A percentile compares a stretch with the other conserved stretches of the same genome.
Conservation (phyloP, 2,329 filamentous ascomycete genomes). For the Colletotrichum shisoi region DNA sequence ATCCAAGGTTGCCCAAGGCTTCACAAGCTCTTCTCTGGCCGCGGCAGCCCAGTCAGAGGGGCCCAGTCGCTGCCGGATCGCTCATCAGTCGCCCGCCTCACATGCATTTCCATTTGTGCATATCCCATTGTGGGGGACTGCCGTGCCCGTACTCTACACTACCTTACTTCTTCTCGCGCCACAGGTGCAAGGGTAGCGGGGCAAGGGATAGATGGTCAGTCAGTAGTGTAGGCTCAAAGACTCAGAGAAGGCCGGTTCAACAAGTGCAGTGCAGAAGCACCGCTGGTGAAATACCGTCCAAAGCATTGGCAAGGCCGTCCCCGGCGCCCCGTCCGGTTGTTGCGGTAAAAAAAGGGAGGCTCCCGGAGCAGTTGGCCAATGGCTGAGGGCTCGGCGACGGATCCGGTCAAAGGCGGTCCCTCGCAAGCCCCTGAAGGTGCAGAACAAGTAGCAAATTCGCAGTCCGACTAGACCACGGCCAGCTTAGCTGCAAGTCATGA, state of each 20-base stretch:
- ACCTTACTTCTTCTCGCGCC: constrained; percentile 1
- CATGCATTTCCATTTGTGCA: constrained; percentile 33
- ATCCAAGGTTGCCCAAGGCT: constrained; percentile 33
- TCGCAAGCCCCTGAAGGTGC: constrained; percentile 32
- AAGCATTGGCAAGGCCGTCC: constrained; percentile 16
- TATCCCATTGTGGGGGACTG: constrained; percentile 32
- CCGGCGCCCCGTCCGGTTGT: constrained; percentile 29
- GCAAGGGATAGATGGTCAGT: constrained; percentile 7
- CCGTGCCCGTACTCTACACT: background rate
- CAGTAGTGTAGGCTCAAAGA: no score
- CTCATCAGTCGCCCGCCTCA: constrained; percentile 30
- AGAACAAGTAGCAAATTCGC: constrained; percentile 15
- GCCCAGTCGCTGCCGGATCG: constrained; percentile 26
- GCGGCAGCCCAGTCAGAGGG: constrained; percentile 16
- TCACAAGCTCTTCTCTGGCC: constrained; percentile 24
- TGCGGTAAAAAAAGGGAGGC: constrained; percentile 31
- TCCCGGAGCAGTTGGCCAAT: constrained; percentile 20
- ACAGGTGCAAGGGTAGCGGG: constrained; percentile 21
- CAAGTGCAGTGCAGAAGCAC: constrained; percentile 4
- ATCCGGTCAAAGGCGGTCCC: constrained; percentile 36
- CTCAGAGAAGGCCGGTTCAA: background rate
- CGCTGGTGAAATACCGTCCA: constrained; percentile 24
- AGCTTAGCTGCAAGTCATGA: constrained; percentile 37
- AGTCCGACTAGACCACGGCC: constrained; percentile 19
- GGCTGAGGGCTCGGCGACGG: constrained; percentile 21